Base-by-base conservation (phyloP, 2,329 filamentous ascomycete genomes). In the Nemania sp. region DNA sequence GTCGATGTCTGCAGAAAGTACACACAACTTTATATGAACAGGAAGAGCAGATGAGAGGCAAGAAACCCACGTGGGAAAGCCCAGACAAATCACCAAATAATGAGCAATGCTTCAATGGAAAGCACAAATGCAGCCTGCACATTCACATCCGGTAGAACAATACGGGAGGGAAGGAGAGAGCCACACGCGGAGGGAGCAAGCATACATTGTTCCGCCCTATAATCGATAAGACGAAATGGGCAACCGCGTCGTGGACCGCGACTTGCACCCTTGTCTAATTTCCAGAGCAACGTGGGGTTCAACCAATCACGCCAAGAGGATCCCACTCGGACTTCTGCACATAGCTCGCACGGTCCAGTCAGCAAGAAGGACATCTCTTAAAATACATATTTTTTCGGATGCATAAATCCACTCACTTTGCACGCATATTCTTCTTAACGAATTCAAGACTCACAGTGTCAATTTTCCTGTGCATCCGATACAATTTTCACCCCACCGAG, bases 201-300 rank as follows among this genome's bases (percentile, higher is more conserved):
- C 51, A 15, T 18, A 53, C n/a, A n/a, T n/a, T 49, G 53, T 45
- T 27, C 3, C 13, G 45, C 20, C 13, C 51, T 32, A 29, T 43
- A 60, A 61, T 60, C 56, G 53, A 57, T 63, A 63, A 63, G 63
- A 58, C 26, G 13, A 35, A 67, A 53, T 32, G 70, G 56, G 62
- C 27, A 67, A 77, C 68, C 75, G 74, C 73, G 75, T 77, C 74
- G 70, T 68, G 66, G 65, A 76, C 68, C 75, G 74, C 72, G 74
- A 74, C 71, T 74, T 70, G 58, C 61, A 51, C 68, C 57, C 57
- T 35, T 8, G 27, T 27, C 65, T 64, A 15, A 71, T 73, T 70
- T 68, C 62, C 69, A 71, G 64, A 72, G 70, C 70, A 73, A 71
- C 72, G 70, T 73, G 75, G 73, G 72, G 58, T 54, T n/a, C 29